Evolutionary conservation across 2,329 filamentous ascomycete genomes (phyloP).

Genomic region (Hypomyces perniciosus): DNA sequence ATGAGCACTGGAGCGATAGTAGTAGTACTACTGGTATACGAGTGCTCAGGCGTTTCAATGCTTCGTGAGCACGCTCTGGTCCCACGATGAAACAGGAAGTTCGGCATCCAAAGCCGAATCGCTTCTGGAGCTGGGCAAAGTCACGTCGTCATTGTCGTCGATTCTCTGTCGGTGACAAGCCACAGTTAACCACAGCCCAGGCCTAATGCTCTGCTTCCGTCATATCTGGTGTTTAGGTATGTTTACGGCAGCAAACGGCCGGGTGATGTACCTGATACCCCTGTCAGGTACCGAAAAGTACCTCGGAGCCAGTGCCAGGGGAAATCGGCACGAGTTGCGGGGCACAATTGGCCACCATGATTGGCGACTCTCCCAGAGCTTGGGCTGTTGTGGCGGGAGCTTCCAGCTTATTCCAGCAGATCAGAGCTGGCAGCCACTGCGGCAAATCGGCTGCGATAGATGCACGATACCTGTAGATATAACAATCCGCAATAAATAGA

Average conservation of each 20-base stretch:
- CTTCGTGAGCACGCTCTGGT: too few relatives aligned
- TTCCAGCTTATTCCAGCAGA: conserved; percentile 6
- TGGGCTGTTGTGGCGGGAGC: conserved; percentile 7
- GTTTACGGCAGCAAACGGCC: neutral
- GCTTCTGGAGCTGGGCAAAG: too few relatives aligned
- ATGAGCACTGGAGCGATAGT: too few relatives aligned
- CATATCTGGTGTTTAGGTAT: neutral
- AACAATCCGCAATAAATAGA: neutral
- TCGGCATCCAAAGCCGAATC: too few relatives aligned
- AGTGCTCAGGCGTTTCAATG: too few relatives aligned
- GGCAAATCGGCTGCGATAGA: neutral
- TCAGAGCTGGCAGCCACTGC: neutral
- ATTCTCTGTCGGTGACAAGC: too few relatives aligned
- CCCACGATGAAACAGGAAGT: too few relatives aligned
- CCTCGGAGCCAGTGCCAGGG: conserved; percentile 9
- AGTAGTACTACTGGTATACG: too few relatives aligned
- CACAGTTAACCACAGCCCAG: too few relatives aligned
- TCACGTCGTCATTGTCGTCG: too few relatives aligned
- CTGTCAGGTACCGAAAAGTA: conserved; percentile 9
- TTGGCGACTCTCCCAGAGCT: conserved; percentile 10
- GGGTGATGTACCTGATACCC: conserved; percentile 5
- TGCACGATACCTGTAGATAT: neutral
- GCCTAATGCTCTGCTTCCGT: neutral
- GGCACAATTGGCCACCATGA: conserved; percentile 13
- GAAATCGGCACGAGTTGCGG: conserved; percentile 14